These are phyloP conservation scores for Sisymbrium irio DNA, from an alignment of 345 rosid species.

Conservation along the genomic window DNA sequence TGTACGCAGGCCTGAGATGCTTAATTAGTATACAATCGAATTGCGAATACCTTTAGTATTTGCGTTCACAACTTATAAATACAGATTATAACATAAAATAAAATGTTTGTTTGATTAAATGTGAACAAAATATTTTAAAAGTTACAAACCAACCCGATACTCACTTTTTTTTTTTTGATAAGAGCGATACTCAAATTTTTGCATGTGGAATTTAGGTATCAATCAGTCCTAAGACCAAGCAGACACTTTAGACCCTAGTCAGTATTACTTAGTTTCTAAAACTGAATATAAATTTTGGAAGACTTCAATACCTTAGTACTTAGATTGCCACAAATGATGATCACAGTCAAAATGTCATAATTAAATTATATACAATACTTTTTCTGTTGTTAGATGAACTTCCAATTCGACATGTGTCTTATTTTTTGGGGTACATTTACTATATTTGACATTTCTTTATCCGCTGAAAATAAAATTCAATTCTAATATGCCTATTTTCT, in stretches of 20 bases:
- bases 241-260: neutral
- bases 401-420: too few relatives aligned
- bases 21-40: neutral
- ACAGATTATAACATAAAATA: neutral
- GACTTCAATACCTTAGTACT: neutral
- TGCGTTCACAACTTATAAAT: constrained; percentile 14
- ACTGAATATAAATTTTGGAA: too few relatives aligned
- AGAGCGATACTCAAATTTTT: neutral
- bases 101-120: neutral
- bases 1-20: neutral
- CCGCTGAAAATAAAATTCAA: too few relatives aligned
- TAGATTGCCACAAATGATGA: neutral
- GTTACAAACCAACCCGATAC: neutral
- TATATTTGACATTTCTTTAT: neutral
- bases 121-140: neutral
- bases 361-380: neutral
- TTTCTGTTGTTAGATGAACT: neutral
- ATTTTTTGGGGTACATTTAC: too few relatives aligned
- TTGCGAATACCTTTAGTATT: neutral
- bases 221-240: neutral
- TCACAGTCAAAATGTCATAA: neutral
- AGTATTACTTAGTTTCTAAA: too few relatives aligned
- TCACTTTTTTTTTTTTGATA: neutral
- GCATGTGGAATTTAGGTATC: neutral
- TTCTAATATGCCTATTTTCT: too few relatives aligned